Percentiles rank a stretch among this genome's conserved stretches.
These are phyloP conservation scores for Warburgia ugandensis DNA, from an alignment of 164 flowering plant species.

Conservation along the genomic window DNA sequence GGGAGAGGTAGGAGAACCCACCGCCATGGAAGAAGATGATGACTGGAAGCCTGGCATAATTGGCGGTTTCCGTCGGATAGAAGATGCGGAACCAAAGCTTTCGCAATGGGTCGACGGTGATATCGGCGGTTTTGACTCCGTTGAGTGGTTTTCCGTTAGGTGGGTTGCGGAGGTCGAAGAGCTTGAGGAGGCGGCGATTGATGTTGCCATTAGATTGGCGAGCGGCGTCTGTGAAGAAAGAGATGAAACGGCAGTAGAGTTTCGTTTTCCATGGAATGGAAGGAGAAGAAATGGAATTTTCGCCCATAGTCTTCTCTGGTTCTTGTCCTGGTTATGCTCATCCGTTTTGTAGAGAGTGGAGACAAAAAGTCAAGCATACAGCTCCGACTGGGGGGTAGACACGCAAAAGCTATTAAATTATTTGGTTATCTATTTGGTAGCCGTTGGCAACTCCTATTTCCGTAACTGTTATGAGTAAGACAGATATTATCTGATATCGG, in stretches of 20 bases:
- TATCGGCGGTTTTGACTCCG: constrained; percentile 18
- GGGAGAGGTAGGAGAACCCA: constrained; percentile 12
- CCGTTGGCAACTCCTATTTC: too few species aligned
- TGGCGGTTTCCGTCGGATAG: constrained; percentile 7
- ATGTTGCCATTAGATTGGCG: constrained; percentile 21
- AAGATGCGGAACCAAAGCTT: constrained; percentile 32
- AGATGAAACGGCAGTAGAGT: not conserved
- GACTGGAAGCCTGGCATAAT: constrained; percentile 15
- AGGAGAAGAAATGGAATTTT: too few species aligned
- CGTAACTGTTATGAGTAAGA: too few species aligned
- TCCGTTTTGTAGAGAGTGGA: too few species aligned
- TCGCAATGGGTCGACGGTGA: too few species aligned
- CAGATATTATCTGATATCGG: too few species aligned
- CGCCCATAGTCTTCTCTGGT: too few species aligned
- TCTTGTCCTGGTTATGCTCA: too few species aligned
- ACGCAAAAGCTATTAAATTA: too few species aligned
- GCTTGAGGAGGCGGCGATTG: constrained; percentile 17
- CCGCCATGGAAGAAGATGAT: constrained; percentile 28
- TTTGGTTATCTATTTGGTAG: too few species aligned
- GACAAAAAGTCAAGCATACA: too few species aligned
- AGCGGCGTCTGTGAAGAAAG: constrained; percentile 6
- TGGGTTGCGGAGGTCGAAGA: constrained; percentile 12
- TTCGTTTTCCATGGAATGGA: constrained; percentile 12
- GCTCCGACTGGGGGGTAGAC: too few species aligned
- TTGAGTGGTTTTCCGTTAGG: constrained; percentile 3